Conservation (phyloP, 768 basidiomycete genomes). For the Pisolithus microcarpus region DNA sequence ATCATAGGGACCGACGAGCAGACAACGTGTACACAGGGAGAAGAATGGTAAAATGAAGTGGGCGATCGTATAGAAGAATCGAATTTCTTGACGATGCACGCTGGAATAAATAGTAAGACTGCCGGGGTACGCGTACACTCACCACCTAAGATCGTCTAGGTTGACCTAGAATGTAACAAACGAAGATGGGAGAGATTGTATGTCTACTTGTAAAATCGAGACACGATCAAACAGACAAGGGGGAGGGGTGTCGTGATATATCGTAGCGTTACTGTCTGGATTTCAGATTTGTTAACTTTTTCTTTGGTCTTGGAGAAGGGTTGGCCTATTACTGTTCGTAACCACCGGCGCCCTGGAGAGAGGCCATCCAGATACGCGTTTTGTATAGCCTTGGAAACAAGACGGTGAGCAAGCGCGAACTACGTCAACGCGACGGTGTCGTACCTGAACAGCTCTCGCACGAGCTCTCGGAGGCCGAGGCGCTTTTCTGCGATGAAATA, state of each 20-base stretch:
- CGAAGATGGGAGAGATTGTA: constrained; percentile 13
- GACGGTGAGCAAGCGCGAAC: no score
- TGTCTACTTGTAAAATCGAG: constrained; percentile 23
- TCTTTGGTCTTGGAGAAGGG: no score
- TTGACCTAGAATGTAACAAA: constrained; percentile 23
- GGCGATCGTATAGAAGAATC: no score
- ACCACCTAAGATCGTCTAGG: no score
- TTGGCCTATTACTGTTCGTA: constrained; percentile 34
- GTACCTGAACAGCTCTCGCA: constrained; percentile 47
- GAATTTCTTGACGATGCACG: no score
- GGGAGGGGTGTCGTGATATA: constrained; percentile 16
- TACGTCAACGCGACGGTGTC: neutral
- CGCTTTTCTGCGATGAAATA: constrained; percentile 95
- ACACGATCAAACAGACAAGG: constrained; percentile 7
- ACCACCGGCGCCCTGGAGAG: constrained; percentile 48
- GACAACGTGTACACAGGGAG: no score
- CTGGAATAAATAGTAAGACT: no score
- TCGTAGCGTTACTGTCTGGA: constrained; percentile 10
- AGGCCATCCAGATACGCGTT: constrained; percentile 94
- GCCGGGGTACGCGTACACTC: no score
- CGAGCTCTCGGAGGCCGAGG: constrained; percentile 94
- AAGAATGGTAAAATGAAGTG: no score
- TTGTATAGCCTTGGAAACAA: constrained; percentile 65
- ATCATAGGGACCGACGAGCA: no score
- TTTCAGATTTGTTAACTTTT: neutral